Evolutionary conservation across 495 filamentous ascomycete species (phyloP).

Genomic region (Daldinia bambusicola): DNA sequence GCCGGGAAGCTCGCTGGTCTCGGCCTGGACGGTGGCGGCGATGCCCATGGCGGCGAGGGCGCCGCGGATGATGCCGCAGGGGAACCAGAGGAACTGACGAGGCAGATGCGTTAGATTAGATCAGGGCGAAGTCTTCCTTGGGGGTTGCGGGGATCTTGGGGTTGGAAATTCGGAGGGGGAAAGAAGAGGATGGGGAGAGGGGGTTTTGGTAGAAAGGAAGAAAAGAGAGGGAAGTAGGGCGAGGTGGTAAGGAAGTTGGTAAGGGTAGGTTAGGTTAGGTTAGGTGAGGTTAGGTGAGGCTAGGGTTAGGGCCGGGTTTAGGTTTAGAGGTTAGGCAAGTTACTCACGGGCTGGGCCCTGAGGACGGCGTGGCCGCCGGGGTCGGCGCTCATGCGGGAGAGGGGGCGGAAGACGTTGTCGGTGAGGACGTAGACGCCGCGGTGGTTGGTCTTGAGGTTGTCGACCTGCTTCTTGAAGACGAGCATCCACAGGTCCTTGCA

Average conservation of each 20-base stretch:
- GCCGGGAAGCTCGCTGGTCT: conserved; percentile 82
- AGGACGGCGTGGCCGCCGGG: conserved; percentile 73
- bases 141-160: no score
- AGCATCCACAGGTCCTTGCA: conserved; percentile 98
- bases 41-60: conserved; percentile 91
- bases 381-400: conserved; percentile 85
- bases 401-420: conserved; percentile 90
- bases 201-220: not conserved
- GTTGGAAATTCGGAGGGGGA: no score
- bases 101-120: conserved; percentile 2
- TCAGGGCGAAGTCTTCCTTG: no score
- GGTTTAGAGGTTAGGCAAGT: no score
- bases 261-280: conserved; percentile 4
- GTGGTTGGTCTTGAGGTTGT: conserved; percentile 98
- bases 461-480: conserved; percentile 94
- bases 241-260: no score
- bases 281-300: no score
- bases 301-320: no score
- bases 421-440: conserved; percentile 96
- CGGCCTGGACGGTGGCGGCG: conserved; percentile 86
- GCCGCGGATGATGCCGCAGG: conserved; percentile 89
- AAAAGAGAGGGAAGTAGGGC: conserved; percentile 1
- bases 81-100: conserved; percentile 88
- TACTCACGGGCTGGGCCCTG: conserved; percentile 81
- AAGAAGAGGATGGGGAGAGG: not conserved